Base-by-base conservation (phyloP, 176 grass and related monocot genomes). In the Rhynchospora tenuis region DNA sequence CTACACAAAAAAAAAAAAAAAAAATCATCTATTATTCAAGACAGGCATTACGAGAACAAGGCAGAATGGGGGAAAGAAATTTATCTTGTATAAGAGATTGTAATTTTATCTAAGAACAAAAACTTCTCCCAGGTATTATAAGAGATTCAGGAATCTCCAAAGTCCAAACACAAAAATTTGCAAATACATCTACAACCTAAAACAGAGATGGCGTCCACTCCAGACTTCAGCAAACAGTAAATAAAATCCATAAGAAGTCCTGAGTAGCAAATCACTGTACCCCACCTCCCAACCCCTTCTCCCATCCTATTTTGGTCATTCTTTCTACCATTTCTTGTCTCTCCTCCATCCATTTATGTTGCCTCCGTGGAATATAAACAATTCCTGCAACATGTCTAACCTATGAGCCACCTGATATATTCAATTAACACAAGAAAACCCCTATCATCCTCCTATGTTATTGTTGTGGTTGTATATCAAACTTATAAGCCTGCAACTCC, bases 401-500 rank as follows among this genome's bases (percentile, higher is more conserved):
- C 48, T 51, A 75, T 9, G 12, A 50, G 46, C 16, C 7, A 11
- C 23, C 0, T 54, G 47, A 75, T 13, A 17, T 28, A 51, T 22
- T 48, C 28, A 74, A 52, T 54, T 74, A 26, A 50, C 55, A 17
- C 23, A 54, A 70, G 5, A 13, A 8, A 75, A 75, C 47, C 7
- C 72, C 48, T 76, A 76, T 0, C 24, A 15, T 47, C 23, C 72
- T 29, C 48, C 72, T 55, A 54, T 29, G 6, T 76, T 48, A 76
- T 76, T 76, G 78, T 62, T 85, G 86, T 74, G 79, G 91, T 54
- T 91, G 91, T 81, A 99, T 81, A 57, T 99, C 96, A 57, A 99
- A 78, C 50, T 91, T 99, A 74, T 99, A 99, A 58, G 96, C 96
- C 78, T 95, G 91, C 85, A 98, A 93, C 85, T 98, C 96, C 96